Percentiles rank a stretch among this genome's conserved stretches.
phyloP scores from a whole-genome alignment of 2,329 filamentous ascomycete genomes.

The Alternaria rosae region DNA sequence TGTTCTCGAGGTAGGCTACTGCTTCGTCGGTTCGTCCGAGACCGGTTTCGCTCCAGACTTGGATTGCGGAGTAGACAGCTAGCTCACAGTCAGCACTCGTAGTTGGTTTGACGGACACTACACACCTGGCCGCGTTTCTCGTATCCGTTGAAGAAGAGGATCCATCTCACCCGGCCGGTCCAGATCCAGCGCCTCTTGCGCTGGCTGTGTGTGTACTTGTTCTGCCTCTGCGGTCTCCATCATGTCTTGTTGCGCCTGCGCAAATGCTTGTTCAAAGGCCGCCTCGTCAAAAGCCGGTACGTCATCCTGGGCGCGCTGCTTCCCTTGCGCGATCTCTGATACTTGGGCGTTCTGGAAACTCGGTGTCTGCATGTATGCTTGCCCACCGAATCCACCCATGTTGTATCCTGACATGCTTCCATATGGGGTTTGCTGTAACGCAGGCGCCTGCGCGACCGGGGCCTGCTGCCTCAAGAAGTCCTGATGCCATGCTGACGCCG shows the following conservation, averaged over 20 bases:
- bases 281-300: slow-evolving; percentile 60
- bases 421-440: slow-evolving; percentile 36
- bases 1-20: slow-evolving; percentile 31
- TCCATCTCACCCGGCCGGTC: slow-evolving; percentile 38
- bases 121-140: slow-evolving; percentile 46
- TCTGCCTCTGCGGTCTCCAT: slow-evolving; percentile 31
- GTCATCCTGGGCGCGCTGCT: slow-evolving; percentile 45
- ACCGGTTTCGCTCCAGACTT: slow-evolving; percentile 44
- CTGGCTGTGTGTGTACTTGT: slow-evolving; percentile 22
- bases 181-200: slow-evolving; percentile 23
- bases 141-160: slow-evolving; percentile 42
- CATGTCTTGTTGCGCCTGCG: slow-evolving; percentile 55
- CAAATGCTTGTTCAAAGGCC: slow-evolving; percentile 64
- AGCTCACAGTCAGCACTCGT: slow-evolving; percentile 21
- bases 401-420: slow-evolving; percentile 37
- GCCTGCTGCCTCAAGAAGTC: slow-evolving; percentile 61
- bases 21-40: slow-evolving; percentile 37
- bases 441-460: slow-evolving; percentile 41
- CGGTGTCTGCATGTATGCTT: slow-evolving; percentile 34
- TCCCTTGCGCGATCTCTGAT: slow-evolving; percentile 40
- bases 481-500: slow-evolving; percentile 63
- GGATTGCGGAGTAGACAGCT: slow-evolving; percentile 46
- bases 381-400: slow-evolving; percentile 37
- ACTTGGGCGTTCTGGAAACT: slow-evolving; percentile 28
- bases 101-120: slow-evolving; percentile 22